Base-by-base conservation (phyloP, 2,329 filamentous ascomycete genomes). In the Penicillium sp. region DNA sequence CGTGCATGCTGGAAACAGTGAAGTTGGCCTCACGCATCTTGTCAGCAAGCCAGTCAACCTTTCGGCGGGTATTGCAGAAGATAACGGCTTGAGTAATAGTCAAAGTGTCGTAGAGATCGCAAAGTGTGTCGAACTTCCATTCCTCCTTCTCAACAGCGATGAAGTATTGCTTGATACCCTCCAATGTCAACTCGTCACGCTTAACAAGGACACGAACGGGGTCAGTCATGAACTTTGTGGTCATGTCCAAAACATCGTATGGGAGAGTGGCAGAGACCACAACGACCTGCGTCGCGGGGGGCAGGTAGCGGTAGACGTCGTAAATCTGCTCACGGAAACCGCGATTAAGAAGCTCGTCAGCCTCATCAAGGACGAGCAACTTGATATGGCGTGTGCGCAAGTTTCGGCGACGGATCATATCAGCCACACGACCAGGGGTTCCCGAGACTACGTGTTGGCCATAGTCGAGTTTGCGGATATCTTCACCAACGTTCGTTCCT, bases 271-370 rank as follows among this genome's bases (percentile, higher is more conserved):
- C 94, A 57, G 94, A 97, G 53, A 99, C 87, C 55, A 99, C 90
- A 67, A 97, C 93, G 65, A 99, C 94, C 84, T 99, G 94, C 74
- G 93, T 99, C 61, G 91, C 92, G 81, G 96, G 94, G 55, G 94
- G 94, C 51, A 99, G 89, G 59, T 97, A 90, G 81, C 96, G 93
- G 88, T 97, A 99, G 81, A 99, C 96, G 79, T 99, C 94, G 85
- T 99, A 99, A 82, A 99, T 99, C 83, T 99, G 94, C 84, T 99
- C 94, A 71, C 92, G 96, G 87, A 99, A 99, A 84, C 94, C 94
- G 73, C 93, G 93, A 84, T 90, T 63, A 26, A 99, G 86, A 90
- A 99, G 97, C 81, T 99, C 94, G 76, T 99, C 94, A 71, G 94
- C 94, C 84, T 99, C 94, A 75, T 99, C 94, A 69, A 99, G 90